Evolutionary conservation across 352 stramenopile species (phyloP).

Genomic region (Pythium phragmiticola): DNA sequence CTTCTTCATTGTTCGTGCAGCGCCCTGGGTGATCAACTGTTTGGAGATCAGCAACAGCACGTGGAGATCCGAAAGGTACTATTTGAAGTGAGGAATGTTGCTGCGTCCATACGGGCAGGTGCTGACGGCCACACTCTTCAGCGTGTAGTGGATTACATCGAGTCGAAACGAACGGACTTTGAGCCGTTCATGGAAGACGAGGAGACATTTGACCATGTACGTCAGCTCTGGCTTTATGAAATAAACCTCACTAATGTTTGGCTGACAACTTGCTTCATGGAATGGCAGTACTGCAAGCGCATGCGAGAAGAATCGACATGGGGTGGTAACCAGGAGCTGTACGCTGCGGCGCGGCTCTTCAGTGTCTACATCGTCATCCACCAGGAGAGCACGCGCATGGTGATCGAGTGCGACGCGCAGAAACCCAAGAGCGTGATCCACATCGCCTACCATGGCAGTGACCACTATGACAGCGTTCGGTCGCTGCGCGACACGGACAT

Average conservation of each 20-base stretch:
- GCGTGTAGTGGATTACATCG: constrained; percentile 72
- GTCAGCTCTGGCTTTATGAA: neutral
- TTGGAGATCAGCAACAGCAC: constrained; percentile 69
- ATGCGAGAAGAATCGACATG: constrained; percentile 82
- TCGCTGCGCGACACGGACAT: constrained; percentile 39
- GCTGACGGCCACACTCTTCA: constrained; percentile 20
- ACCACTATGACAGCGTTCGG: constrained; percentile 85
- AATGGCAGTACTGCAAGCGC: constrained; percentile 62
- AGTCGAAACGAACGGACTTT: constrained; percentile 70
- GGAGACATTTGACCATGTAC: constrained; percentile 81
- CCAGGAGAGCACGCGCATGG: constrained; percentile 58
- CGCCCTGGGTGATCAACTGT: constrained; percentile 69
- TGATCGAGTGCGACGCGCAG: constrained; percentile 70
- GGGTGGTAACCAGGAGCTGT: constrained; percentile 84
- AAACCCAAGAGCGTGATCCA: constrained; percentile 52
- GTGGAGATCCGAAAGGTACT: constrained; percentile 62
- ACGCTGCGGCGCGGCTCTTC: constrained; percentile 67
- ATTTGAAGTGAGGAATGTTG: neutral
- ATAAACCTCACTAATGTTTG: neutral
- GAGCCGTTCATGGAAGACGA: constrained; percentile 89
- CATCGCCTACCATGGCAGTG: constrained; percentile 66
- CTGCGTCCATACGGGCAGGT: neutral
- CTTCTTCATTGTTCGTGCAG: constrained; percentile 25
- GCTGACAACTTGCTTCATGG: too few species aligned
- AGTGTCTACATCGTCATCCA: constrained; percentile 79